Evolutionary conservation across 768 basidiomycete species (phyloP).

Genomic region (Boletus bicolor): DNA sequence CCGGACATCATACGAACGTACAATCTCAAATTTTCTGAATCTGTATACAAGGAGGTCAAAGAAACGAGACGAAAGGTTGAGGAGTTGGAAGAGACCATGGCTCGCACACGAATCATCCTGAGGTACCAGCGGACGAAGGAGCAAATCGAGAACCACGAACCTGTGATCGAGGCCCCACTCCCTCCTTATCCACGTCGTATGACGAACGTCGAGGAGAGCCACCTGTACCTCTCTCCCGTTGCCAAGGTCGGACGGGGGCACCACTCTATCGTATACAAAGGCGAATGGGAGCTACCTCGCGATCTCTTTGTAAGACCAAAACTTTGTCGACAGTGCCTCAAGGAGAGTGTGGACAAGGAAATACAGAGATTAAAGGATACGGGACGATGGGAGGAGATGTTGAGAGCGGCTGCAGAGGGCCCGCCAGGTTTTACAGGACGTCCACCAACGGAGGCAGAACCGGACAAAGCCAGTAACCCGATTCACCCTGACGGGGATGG

Average conservation of each 20-base stretch:
- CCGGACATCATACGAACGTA: constrained; percentile 34
- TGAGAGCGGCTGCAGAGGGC: constrained; percentile 11
- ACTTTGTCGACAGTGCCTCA: constrained; percentile 40
- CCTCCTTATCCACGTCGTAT: constrained; percentile 24
- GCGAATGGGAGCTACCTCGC: constrained; percentile 52
- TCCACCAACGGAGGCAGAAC: neutral
- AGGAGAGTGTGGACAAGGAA: constrained; percentile 28
- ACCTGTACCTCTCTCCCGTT: constrained; percentile 45
- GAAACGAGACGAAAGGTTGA: constrained; percentile 5
- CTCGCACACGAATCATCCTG: constrained; percentile 19
- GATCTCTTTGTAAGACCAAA: constrained; percentile 32
- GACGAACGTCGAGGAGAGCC: constrained; percentile 36
- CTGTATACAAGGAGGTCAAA: neutral
- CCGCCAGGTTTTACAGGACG: constrained; percentile 4
- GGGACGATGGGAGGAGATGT: constrained; percentile 21
- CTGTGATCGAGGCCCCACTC: constrained; percentile 29
- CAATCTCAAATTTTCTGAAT: constrained; percentile 16
- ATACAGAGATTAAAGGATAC: constrained; percentile 20
- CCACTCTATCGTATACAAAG: constrained; percentile 52
- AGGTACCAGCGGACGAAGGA: constrained; percentile 18
- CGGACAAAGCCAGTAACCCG: neutral
- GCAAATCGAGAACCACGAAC: constrained; percentile 24
- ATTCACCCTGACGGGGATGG: neutral
- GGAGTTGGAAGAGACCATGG: constrained; percentile 11
- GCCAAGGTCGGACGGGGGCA: constrained; percentile 42